Conservation (phyloP, 306 rosid genomes). For the Lathyrus oleraceus region DNA sequence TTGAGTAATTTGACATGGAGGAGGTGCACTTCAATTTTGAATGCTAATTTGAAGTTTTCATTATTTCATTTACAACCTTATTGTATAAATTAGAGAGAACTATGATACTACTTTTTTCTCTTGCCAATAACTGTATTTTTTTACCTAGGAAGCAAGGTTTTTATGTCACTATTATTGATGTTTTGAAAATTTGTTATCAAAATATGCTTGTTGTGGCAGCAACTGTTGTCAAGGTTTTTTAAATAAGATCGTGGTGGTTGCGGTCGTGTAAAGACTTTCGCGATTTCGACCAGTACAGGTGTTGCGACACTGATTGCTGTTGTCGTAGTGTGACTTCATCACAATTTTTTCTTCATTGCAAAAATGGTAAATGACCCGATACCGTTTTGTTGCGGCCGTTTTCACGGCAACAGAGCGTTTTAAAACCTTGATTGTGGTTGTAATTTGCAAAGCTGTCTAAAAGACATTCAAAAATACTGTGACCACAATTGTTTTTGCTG, state of each 20-base stretch:
- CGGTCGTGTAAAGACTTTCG: no score
- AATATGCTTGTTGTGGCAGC: not conserved
- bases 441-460: not conserved
- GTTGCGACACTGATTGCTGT: no score
- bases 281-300: no score
- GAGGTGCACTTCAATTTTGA: not conserved
- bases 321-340: no score
- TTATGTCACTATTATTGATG: not conserved
- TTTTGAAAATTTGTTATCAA: not conserved
- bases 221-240: not conserved
- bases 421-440: not conserved
- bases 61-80: not conserved
- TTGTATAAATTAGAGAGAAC: constrained; percentile 2
- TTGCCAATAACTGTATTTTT: not conserved
- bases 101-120: not conserved
- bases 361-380: no score
- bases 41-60: not conserved
- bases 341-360: no score
- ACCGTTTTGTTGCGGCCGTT: no score
- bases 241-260: no score
- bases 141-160: not conserved
- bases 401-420: no score
- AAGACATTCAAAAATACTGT: not conserved
- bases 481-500: not conserved
- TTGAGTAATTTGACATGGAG: not conserved